Base-by-base conservation (phyloP, 2,329 filamentous ascomycete species). In the Iodosphaeria phyllophila region DNA sequence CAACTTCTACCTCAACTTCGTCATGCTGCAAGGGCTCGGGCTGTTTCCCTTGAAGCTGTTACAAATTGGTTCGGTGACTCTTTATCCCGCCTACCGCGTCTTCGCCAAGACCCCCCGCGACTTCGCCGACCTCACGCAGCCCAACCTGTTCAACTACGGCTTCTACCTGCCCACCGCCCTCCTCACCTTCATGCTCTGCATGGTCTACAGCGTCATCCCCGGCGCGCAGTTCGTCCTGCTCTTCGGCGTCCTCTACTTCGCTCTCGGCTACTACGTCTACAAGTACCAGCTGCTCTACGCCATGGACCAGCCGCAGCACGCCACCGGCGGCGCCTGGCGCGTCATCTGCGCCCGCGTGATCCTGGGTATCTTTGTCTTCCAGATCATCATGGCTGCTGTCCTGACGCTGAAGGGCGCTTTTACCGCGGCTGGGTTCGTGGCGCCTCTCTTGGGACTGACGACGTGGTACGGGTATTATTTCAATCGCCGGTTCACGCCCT, bases 211-310 rank as follows among this genome's bases (percentile, higher is more conserved):
- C 42, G 74, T 92, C 11, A 60, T 95, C 8, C 71, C 70, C 1
- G 64, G 65, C 24, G 89, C 84, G 0, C 91, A 74, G 54, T 60
- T 77, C 26, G 76, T 95, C 8, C 65, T 92, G 10, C 58, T 84
- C 7, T 73, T 86, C 24, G 89, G 89, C 4, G 54, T 86, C 24
- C 56, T 80, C 8, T 98, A 91, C 48, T 92, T 91, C 39, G 45
- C 67, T 12, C 64, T 92, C 9, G 83, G 83, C 12, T 77, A 80
- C 46, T 86, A 86, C 43, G 78, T 80, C 16, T 91, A 92, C 64
- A 93, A 93, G 47, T 98, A 98, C 51, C 91, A 98, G 54, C 60
- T 98, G 4, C 61, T 98, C 4, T 98, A 98, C 47, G 83, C 89
- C 16, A 98, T 98, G 89, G 84, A 95, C 40, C 86, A 95, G 46